Evolutionary conservation across 2,329 filamentous ascomycete genomes (phyloP), one percentile per base, ranked within the genome.

Genomic region (Zasmidium cellare): DNA sequence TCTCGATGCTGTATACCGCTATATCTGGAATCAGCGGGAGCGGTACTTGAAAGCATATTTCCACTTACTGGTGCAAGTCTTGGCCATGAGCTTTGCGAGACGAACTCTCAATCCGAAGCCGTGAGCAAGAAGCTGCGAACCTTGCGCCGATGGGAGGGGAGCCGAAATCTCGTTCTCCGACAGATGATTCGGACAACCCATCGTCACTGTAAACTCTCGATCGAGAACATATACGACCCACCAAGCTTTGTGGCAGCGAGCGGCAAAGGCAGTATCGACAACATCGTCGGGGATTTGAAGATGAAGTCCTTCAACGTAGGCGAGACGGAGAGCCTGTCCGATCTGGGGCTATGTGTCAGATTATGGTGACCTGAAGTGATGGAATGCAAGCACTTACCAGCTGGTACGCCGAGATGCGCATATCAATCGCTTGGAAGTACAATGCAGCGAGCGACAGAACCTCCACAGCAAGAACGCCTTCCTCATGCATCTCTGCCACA

Each of bases 341-440:
- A 41, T 14, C 35, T 41, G 16, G 5, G 12, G n/a, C 11, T 16
- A 6, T 9, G 5, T 5, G 35, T 18, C 5, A 41, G 35, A n/a
- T n/a, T 14, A n/a, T 41, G 5, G 3, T 5, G 6, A 16, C 12
- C 16, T 18, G 35, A 5, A 41, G 7, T n/a, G 12, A 3, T n/a
- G 5, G 35, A 5, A 28, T 6, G 5, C 25, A 28, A 11, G 25
- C 11, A 41, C 35, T 41, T n/a, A 41, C 35, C 35, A 41, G 16
- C 45, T 57, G 58, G 22, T 60, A 60, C 22, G 58, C 58, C 20
- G 55, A 57, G 25, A 54, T 52, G 7, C 58, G 58, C 58, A 60
- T 60, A 35, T 60, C 58, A 19, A 60, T 60, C n/a, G 58, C 49
- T 38, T 60, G 58, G 22, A 60, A 60, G 25, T 60, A 60, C 46